Conservation (phyloP, 163 green algal species). For the Picocystis sp. region DNA sequence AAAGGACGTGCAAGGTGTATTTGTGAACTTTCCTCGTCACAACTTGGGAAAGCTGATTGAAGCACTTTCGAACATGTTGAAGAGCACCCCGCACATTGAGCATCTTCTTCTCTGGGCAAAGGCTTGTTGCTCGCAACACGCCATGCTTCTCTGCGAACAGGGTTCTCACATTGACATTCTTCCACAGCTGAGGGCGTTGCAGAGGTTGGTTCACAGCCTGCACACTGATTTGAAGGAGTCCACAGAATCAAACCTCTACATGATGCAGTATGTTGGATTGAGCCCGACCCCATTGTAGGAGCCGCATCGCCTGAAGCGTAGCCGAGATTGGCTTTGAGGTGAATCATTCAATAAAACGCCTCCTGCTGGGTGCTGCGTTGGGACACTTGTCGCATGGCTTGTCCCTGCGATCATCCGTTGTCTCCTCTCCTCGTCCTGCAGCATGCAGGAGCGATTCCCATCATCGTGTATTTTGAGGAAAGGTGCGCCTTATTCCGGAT, state of each 20-base stretch:
- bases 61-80: constrained; percentile 30
- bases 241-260: constrained; percentile 59
- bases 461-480: too few species aligned
- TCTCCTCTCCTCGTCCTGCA: too few species aligned
- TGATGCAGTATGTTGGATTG: constrained; percentile 45
- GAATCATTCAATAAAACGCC: too few species aligned
- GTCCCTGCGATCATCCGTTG: too few species aligned
- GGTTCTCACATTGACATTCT: constrained; percentile 5
- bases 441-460: too few species aligned
- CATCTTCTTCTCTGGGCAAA: constrained; percentile 51
- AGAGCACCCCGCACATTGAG: constrained; percentile 48
- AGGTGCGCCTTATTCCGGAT: too few species aligned
- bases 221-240: constrained; percentile 43
- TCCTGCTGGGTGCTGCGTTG: too few species aligned
- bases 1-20: constrained; percentile 12
- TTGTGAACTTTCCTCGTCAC: constrained; percentile 5
- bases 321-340: too few species aligned
- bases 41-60: constrained; percentile 25
- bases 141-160: constrained; percentile 4
- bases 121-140: constrained; percentile 21
- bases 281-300: background rate
- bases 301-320: too few species aligned
- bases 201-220: constrained; percentile 34
- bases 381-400: too few species aligned
- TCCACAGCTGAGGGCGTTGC: constrained; percentile 41